Conservation (phyloP, 2,329 filamentous ascomycete genomes). For the Sphaceloma murrayae region DNA sequence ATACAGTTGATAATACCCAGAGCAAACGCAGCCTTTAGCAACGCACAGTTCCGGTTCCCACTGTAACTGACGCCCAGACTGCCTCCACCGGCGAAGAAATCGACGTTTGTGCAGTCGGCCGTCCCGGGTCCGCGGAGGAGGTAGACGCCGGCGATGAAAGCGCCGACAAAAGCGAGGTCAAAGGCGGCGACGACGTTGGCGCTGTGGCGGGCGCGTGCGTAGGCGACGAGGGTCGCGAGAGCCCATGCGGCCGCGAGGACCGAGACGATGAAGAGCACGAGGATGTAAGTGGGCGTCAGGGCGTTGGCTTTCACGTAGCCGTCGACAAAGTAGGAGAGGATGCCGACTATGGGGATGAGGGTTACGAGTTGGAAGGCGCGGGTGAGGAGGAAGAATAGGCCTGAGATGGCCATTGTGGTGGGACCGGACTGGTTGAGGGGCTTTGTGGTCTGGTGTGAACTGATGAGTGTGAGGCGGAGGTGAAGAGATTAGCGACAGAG, state of each 20-base stretch:
- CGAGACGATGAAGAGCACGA: slow-evolving; percentile 56
- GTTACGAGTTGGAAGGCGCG: slow-evolving; percentile 52
- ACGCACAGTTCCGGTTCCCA: slow-evolving; percentile 68
- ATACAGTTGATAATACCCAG: slow-evolving; percentile 73
- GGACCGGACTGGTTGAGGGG: not conserved
- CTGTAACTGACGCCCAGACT: slow-evolving; percentile 41
- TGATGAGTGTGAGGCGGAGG: no score
- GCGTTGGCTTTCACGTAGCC: slow-evolving; percentile 47
- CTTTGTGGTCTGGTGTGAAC: not conserved
- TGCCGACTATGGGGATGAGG: slow-evolving; percentile 53
- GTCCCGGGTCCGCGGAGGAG: slow-evolving; percentile 47
- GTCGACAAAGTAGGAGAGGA: slow-evolving; percentile 55
- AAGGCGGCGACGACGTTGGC: slow-evolving; percentile 51
- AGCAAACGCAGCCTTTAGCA: slow-evolving; percentile 86
- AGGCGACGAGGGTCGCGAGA: slow-evolving; percentile 51
- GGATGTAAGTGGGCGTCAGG: slow-evolving; percentile 51
- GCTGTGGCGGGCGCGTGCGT: slow-evolving; percentile 49
- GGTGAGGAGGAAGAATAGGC: slow-evolving; percentile 53
- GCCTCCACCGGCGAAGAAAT: slow-evolving; percentile 41
- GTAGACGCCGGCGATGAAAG: slow-evolving; percentile 53
- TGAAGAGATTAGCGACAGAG: no score
- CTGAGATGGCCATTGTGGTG: slow-evolving; percentile 39
- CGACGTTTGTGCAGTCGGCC: slow-evolving; percentile 54
- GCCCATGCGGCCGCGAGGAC: slow-evolving; percentile 53
- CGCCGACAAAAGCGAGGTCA: slow-evolving; percentile 53